phyloP scores from a whole-genome alignment of 768 basidiomycete species.

The Cyclocybe cylindracea region DNA sequence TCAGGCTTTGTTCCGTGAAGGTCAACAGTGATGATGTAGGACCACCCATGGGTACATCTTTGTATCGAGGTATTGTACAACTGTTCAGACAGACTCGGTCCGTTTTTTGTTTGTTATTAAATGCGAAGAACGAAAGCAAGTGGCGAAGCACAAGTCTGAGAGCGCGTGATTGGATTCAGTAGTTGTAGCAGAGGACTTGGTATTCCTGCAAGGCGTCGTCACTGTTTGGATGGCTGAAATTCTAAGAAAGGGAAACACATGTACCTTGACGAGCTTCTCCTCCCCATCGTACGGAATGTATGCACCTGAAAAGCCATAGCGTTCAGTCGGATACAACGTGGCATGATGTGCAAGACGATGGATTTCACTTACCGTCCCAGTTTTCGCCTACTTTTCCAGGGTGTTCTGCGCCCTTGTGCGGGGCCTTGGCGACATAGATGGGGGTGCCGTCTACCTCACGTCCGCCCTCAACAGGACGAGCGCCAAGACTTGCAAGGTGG shows the following conservation, averaged over 20 bases:
- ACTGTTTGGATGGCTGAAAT: background rate
- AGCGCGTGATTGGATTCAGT: background rate
- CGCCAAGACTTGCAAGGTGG: slow-evolving; percentile 42
- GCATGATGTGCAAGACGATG: background rate
- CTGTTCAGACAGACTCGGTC: no score
- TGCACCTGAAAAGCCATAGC: slow-evolving; percentile 35
- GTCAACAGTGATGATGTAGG: no score
- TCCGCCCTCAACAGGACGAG: slow-evolving; percentile 67
- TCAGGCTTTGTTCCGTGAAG: no score
- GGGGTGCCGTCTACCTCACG: slow-evolving; percentile 59
- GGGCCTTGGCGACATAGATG: slow-evolving; percentile 63
- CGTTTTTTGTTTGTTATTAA: no score
- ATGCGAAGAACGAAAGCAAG: no score
- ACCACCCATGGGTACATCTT: no score
- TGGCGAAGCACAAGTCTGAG: no score
- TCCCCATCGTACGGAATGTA: slow-evolving; percentile 54
- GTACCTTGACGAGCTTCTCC: slow-evolving; percentile 55
- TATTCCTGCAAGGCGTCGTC: slow-evolving; percentile 27
- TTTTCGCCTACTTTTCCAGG: slow-evolving; percentile 67
- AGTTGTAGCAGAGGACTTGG: slow-evolving; percentile 37
- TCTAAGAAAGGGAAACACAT: slow-evolving; percentile 8
- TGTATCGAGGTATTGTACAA: no score
- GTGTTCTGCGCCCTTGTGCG: slow-evolving; percentile 48
- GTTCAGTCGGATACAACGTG: background rate
- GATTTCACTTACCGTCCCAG: slow-evolving; percentile 42